phyloP scores from a whole-genome alignment of 495 filamentous ascomycete genomes.

The Penicillium ochrochloron region DNA sequence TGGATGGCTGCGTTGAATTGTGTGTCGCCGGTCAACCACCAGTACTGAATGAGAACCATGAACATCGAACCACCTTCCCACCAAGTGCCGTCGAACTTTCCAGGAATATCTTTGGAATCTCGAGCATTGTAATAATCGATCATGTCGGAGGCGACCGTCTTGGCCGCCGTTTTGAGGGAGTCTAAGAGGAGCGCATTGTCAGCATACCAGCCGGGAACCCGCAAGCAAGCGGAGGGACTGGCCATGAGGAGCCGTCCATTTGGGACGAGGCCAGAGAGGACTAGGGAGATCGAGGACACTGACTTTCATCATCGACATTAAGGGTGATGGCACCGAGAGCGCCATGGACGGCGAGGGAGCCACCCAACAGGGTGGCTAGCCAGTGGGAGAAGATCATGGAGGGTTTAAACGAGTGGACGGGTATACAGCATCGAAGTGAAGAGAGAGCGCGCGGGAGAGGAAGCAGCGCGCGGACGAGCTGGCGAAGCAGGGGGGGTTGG shows the following conservation, averaged over 20 bases:
- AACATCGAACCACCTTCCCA: constrained; percentile 80
- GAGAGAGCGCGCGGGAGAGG: background rate
- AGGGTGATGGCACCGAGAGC: constrained; percentile 40
- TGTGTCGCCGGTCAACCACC: constrained; percentile 72
- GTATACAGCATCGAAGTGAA: constrained; percentile 18
- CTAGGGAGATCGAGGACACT: constrained; percentile 14
- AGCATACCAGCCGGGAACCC: background rate
- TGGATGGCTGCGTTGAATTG: constrained; percentile 68
- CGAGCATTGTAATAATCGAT: constrained; percentile 69
- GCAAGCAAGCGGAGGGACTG: background rate
- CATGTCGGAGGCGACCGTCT: constrained; percentile 65
- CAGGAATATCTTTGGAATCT: constrained; percentile 62
- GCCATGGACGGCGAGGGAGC: constrained; percentile 34
- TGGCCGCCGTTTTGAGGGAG: constrained; percentile 65
- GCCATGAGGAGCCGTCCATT: background rate
- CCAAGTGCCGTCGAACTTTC: constrained; percentile 70
- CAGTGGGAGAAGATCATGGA: constrained; percentile 34
- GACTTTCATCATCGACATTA: constrained; percentile 40
- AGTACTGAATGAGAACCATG: constrained; percentile 77
- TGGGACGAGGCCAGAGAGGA: background rate
- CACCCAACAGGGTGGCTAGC: constrained; percentile 33
- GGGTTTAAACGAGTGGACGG: constrained; percentile 22
- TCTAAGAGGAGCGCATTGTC: constrained; percentile 35
- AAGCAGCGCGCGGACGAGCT: constrained; percentile 5
- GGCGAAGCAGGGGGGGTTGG: constrained; percentile 10